These are phyloP conservation scores for Ceratocystis alfenasii DNA, from an alignment of 2,329 filamentous ascomycete genomes.

Conservation along the genomic window DNA sequence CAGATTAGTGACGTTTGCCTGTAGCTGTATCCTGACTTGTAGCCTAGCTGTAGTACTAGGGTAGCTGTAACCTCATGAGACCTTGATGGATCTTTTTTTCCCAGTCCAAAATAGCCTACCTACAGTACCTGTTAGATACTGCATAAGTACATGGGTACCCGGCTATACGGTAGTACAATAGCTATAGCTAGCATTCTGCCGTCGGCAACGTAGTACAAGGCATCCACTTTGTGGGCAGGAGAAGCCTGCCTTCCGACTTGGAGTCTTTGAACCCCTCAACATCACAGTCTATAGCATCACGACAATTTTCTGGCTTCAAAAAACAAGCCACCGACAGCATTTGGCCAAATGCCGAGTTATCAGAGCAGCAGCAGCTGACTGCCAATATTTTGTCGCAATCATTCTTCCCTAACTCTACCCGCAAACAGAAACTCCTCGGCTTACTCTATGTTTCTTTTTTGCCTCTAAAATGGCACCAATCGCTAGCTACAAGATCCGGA, in stretches of 20 bases:
- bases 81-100: neutral
- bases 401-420: neutral
- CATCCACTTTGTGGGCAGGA: neutral
- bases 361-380: too few relatives aligned
- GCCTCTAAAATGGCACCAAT: neutral
- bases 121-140: neutral
- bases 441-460: neutral
- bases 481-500: neutral
- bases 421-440: neutral
- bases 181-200: neutral
- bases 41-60: neutral
- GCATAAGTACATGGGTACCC: neutral
- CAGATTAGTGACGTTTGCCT: too few relatives aligned
- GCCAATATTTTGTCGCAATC: neutral
- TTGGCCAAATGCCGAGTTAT: neutral
- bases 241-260: neutral
- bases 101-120: neutral
- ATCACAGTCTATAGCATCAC: neutral
- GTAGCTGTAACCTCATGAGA: neutral
- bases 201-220: constrained; percentile 1
- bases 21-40: neutral
- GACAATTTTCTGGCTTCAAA: neutral
- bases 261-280: neutral
- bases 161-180: neutral
- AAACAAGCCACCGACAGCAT: neutral